Evolutionary conservation across 2,329 filamentous ascomycete species (phyloP).

Genomic region (Ophiognomonia clavigignenti-juglandacearum): DNA sequence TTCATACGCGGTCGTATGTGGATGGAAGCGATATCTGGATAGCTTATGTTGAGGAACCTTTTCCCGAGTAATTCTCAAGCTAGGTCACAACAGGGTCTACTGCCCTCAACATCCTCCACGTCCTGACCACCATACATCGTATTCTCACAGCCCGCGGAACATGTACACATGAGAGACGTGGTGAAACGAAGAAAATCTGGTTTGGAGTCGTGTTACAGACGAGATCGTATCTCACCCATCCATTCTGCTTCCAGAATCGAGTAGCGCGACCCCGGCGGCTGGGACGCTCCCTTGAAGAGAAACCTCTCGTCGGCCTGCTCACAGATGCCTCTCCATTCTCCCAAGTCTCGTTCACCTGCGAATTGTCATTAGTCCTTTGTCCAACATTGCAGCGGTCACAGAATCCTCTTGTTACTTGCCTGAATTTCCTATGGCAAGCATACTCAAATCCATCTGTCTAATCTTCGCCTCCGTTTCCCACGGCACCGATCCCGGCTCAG

Average conservation of each 20-base stretch:
- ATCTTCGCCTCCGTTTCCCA: background rate
- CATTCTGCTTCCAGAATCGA: conserved; percentile 1
- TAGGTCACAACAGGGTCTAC: no score
- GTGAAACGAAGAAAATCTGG: no score
- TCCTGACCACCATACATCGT: no score
- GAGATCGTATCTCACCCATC: background rate
- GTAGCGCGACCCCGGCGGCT: background rate
- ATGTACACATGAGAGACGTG: no score
- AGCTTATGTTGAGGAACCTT: conserved; percentile 6
- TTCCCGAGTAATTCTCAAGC: no score
- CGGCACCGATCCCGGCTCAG: background rate
- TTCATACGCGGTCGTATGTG: background rate
- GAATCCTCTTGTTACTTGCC: background rate
- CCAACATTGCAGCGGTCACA: background rate
- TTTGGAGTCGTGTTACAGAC: no score
- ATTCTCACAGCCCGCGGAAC: no score
- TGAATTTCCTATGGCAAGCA: background rate
- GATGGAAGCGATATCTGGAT: background rate
- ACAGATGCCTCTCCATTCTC: background rate
- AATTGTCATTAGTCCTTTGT: background rate
- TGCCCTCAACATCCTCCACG: no score
- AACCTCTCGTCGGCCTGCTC: background rate
- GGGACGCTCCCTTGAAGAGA: background rate
- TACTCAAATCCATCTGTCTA: background rate
- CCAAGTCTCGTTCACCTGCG: background rate